phyloP scores from a whole-genome alignment of 345 rosid species.

The Angophora floribunda region DNA sequence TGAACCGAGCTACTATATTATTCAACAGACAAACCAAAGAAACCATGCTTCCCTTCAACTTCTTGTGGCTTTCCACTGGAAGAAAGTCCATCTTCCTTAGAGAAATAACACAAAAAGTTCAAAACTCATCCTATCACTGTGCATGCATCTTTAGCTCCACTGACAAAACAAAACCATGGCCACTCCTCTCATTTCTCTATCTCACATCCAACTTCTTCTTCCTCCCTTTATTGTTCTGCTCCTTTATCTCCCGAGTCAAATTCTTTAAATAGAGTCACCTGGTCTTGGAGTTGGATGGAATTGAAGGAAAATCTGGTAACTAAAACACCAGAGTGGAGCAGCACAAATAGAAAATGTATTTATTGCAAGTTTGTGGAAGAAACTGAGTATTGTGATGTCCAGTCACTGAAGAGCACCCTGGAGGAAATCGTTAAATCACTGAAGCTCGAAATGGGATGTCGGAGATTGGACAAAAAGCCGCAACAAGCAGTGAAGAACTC shows the following conservation, averaged over 20 bases:
- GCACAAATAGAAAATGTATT: background rate
- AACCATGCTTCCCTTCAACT: background rate
- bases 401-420: background rate
- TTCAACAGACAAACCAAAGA: background rate
- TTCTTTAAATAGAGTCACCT: background rate
- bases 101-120: background rate
- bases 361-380: background rate
- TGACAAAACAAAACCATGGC: background rate
- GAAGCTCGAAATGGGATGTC: background rate
- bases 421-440: background rate
- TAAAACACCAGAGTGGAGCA: background rate
- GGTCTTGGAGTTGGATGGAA: background rate
- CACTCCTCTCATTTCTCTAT: background rate
- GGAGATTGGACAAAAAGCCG: background rate
- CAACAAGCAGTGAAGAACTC: background rate
- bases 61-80: background rate
- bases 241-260: background rate
- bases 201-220: conserved; percentile 9
- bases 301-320: background rate
- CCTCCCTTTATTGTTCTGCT: background rate
- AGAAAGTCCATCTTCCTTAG: background rate
- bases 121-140: background rate
- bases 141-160: background rate
- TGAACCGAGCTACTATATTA: background rate
- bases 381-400: background rate